Evolutionary conservation across 148 eudicot genomes (phyloP), one percentile per base, ranked within the genome.

Genomic region (Silene uniflora): DNA sequence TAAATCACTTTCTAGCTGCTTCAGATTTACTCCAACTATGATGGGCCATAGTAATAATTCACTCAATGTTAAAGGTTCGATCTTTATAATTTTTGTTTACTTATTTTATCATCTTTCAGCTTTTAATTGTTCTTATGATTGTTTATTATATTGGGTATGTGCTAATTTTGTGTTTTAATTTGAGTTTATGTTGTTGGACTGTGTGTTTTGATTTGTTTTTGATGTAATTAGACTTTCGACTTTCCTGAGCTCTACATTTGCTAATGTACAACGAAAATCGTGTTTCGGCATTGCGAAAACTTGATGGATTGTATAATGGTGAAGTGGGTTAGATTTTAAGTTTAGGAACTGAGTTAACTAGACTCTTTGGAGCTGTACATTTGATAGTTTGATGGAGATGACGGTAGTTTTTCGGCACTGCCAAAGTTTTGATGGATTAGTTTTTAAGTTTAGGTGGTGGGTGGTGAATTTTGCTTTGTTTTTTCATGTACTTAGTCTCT

Each of bases 51-150:
- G 78, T 39, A 39, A 39, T 39, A 6, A 39, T 39, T 39, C 73
- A 73, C 70, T 77, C 29, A 80, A 64, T 72, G 73, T 52, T 44
- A 73, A 65, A 80, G 82, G 88, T 80, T 67, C 46, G 66, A 68
- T 59, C 56, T 62, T 75, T 39, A 24, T 60, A 1, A 39, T 0
- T 19, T 18, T 32, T 42, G 4, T 16, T 73, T 5, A 8, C 27
- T 17, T 18, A 47, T 55, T 27, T 7, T 39, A 10, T 4, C 17
- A 10, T 14, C 12, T 47, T 27, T 62, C 46, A 24, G 14, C 1
- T 21, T 56, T n/a, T 8, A 46, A 23, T 12, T 67, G 27, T 19
- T 62, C 27, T 62, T 44, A 7, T 72, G 7, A 10, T 16, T 42
- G 23, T 58, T n/a, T 19, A 3, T 21, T 25, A 0, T 35, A 17